These are phyloP conservation scores for Coprinopsis cinerea DNA, from an alignment of 768 basidiomycete genomes.

Conservation along the genomic window DNA sequence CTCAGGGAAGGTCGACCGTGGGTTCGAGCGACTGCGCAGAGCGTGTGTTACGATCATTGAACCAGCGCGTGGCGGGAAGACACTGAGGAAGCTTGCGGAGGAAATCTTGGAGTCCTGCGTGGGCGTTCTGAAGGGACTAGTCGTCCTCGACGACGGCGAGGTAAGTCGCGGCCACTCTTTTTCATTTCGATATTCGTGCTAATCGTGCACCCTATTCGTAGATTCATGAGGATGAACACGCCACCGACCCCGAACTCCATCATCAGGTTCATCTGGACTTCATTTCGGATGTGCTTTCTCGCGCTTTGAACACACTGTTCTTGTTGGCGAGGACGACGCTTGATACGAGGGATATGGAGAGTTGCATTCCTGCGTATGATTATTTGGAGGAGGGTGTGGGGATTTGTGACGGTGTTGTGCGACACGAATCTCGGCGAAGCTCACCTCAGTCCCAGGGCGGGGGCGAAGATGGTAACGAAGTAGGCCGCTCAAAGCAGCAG, in stretches of 20 bases:
- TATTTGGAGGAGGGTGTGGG: conserved; percentile 39
- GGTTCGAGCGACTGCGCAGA: conserved; percentile 54
- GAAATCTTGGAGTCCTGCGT: conserved; percentile 10
- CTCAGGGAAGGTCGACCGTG: conserved; percentile 51
- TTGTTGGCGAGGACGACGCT: conserved; percentile 43
- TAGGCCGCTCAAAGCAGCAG: conserved; percentile 6
- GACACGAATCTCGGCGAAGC: too few species aligned
- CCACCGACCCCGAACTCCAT: not conserved
- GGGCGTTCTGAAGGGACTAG: conserved; percentile 1
- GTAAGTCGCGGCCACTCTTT: not conserved
- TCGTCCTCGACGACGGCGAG: not conserved
- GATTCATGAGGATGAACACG: not conserved
- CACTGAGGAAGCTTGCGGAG: not conserved
- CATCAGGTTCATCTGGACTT: not conserved
- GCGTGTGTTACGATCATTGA: conserved; percentile 45
- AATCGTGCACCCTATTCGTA: not conserved
- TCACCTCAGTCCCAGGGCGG: too few species aligned
- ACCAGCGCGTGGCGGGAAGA: conserved; percentile 7
- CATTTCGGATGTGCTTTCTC: conserved; percentile 29
- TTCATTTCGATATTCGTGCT: not conserved
- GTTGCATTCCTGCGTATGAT: conserved; percentile 41
- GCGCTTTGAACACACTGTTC: conserved; percentile 52
- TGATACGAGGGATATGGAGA: conserved; percentile 33
- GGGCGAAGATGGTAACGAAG: conserved; percentile 8
- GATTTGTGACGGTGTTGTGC: conserved; percentile 26